phyloP scores from a whole-genome alignment of 2,329 filamentous ascomycete genomes.

The Colletotrichum sp. region DNA sequence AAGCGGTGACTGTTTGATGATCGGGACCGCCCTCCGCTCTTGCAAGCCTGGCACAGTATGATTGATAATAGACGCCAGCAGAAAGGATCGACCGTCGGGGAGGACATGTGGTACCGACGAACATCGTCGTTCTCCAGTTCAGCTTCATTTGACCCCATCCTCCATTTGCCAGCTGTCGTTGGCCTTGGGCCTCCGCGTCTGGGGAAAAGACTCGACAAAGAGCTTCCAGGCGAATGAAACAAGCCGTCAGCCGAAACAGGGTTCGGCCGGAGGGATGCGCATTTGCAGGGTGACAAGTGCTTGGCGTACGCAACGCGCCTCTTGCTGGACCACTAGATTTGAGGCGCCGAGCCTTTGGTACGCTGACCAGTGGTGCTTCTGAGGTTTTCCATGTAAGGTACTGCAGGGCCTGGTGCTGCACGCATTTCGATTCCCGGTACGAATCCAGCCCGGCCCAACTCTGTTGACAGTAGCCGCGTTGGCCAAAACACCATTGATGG shows the following conservation, averaged over 20 bases:
- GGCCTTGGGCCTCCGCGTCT: no score
- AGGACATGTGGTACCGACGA: background rate
- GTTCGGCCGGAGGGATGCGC: background rate
- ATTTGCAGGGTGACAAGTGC: conserved; percentile 4
- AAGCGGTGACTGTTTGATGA: background rate
- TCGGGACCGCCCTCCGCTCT: background rate
- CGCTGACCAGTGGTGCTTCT: background rate
- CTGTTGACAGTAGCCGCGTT: background rate
- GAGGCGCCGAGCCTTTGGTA: conserved; percentile 1
- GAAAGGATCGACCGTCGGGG: background rate
- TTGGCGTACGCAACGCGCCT: conserved; percentile 11
- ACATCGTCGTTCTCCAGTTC: background rate
- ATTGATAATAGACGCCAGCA: background rate
- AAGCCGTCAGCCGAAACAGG: background rate
- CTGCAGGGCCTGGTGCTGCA: background rate
- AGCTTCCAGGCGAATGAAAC: background rate
- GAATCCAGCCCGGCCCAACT: background rate
- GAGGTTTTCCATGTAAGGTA: conserved; percentile 12
- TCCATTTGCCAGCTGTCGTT: background rate
- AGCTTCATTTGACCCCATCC: background rate
- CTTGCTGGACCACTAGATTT: background rate
- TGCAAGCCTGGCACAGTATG: background rate
- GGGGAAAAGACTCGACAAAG: background rate
- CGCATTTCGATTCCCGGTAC: background rate
- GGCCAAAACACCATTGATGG: background rate